These are phyloP conservation scores for Brassica rapa DNA, from an alignment of 345 rosid species.

Conservation along the genomic window DNA sequence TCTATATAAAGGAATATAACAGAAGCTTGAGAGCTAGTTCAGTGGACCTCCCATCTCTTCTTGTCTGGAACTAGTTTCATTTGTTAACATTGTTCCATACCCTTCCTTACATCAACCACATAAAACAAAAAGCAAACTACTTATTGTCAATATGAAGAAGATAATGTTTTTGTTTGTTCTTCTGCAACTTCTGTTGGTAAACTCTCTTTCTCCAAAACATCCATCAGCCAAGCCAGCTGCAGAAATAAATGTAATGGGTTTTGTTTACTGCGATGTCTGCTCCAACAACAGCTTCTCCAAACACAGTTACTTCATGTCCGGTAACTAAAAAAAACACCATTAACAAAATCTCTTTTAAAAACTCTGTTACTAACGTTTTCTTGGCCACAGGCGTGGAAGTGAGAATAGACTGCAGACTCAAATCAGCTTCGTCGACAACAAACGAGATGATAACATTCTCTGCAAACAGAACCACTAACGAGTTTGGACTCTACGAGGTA, in stretches of 20 bases:
- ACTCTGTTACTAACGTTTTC: constrained; percentile 5
- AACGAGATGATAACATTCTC: constrained; percentile 67
- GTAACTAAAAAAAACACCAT: constrained; percentile 38
- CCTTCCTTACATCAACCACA: constrained; percentile 5
- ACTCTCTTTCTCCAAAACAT: constrained; percentile 44
- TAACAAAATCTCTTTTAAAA: neutral
- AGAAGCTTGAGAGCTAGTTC: constrained; percentile 8
- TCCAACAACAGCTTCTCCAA: constrained; percentile 92
- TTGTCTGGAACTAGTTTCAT: neutral
- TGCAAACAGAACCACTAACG: constrained; percentile 86
- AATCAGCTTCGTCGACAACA: constrained; percentile 57
- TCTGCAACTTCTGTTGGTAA: constrained; percentile 43
- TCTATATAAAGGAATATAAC: constrained; percentile 15
- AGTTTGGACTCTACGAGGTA: constrained; percentile 69
- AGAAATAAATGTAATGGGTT: constrained; percentile 75
- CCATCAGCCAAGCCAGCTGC: constrained; percentile 43
- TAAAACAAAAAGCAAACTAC: neutral
- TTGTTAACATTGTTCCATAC: neutral
- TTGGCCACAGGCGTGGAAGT: constrained; percentile 77
- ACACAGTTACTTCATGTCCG: constrained; percentile 96
- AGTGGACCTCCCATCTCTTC: neutral
- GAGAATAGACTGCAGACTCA: constrained; percentile 75
- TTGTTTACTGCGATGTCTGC: constrained; percentile 95
- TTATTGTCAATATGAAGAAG: constrained; percentile 16
- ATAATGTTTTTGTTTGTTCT: constrained; percentile 33